Base-by-base conservation (phyloP, 2,329 filamentous ascomycete genomes). In the Exophiala oligosperma region DNA sequence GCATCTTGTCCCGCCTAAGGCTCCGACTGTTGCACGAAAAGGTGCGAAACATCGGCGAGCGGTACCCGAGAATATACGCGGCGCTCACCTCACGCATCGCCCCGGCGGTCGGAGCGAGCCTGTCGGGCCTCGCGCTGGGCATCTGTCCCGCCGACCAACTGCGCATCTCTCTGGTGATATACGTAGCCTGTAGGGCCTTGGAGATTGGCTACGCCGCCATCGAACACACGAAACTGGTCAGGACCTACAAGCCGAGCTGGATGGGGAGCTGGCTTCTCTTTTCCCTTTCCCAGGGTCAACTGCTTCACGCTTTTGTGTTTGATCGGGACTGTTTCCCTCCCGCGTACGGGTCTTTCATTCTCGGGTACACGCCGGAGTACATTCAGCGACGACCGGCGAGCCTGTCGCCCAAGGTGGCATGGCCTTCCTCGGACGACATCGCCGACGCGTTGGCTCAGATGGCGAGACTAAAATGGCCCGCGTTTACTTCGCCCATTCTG, bases 191-290 rank as follows among this genome's bases (percentile, higher is more conserved):
- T 65, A 84, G 91, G 51, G 90, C 91, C 1, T 77, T 95, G 38
- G 93, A 99, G 71, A 94, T 93, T 66, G 81, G 84, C 3, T 97
- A 92, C 81, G 96, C 96, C 72, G 80, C 87, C 21, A 81, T 91
- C 4, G 90, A 96, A 69, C 85, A 88, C 46, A 85, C 89, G 43
- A 87, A 87, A 5, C 85, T 80, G 67, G 77, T 88, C 59, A 83
- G 82, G 68, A 82, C 17, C 17, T 17, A 85, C 65, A 60, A 87
- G 65, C 92, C 92, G 0, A 88, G 85, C 84, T 93, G 90, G 90
- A 90, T 89, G 76, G 90, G 90, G 23, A 91, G 88, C 71, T 93
- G 90, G 89, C 78, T 92, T 77, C 71, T 92, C 66, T 90, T 91
- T 77, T 90, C 90, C 1, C 70, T 92, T 29, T 85, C 88, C 1